Conservation (phyloP, 2,329 filamentous ascomycete genomes). For the Cercospora beticola region DNA sequence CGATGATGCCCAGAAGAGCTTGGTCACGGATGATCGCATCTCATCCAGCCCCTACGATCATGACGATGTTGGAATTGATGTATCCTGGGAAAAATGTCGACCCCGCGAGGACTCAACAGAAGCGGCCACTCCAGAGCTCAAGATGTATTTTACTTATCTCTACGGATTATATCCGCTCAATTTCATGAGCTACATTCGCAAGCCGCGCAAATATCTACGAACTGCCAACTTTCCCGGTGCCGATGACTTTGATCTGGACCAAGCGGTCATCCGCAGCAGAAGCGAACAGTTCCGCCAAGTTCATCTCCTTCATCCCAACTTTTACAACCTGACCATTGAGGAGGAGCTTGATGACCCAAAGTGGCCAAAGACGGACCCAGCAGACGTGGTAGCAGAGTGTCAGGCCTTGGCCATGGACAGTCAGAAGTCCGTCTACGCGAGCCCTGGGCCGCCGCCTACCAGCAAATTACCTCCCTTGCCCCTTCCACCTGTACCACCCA, state of each 20-base stretch:
- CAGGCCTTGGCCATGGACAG: constrained; percentile 63
- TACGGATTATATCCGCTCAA: constrained; percentile 84
- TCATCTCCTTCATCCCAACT: constrained; percentile 80
- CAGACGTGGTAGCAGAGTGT: constrained; percentile 77
- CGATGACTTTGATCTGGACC: constrained; percentile 75
- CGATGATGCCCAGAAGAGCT: constrained; percentile 35
- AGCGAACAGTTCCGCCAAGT: constrained; percentile 72
- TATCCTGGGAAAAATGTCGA: constrained; percentile 63
- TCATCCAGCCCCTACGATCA: constrained; percentile 43
- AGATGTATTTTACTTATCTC: constrained; percentile 76
- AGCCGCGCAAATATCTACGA: constrained; percentile 74
- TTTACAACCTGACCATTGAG: constrained; percentile 75
- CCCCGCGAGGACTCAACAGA: constrained; percentile 64
- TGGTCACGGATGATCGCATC: constrained; percentile 39
- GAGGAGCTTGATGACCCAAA: constrained; percentile 76
- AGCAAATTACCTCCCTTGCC: constrained; percentile 46
- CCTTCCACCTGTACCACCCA: constrained; percentile 40
- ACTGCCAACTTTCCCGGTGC: constrained; percentile 68
- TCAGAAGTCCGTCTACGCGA: constrained; percentile 41
- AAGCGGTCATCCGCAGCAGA: constrained; percentile 71
- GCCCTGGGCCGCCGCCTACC: constrained; percentile 50
- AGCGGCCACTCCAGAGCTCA: constrained; percentile 63
- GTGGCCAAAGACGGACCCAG: constrained; percentile 76
- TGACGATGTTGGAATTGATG: constrained; percentile 38
- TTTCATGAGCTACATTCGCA: constrained; percentile 82